Evolutionary conservation across 1,139 yeast species (phyloP), one percentile per base, ranked within the genome.

Genomic region (Candida anutae): DNA sequence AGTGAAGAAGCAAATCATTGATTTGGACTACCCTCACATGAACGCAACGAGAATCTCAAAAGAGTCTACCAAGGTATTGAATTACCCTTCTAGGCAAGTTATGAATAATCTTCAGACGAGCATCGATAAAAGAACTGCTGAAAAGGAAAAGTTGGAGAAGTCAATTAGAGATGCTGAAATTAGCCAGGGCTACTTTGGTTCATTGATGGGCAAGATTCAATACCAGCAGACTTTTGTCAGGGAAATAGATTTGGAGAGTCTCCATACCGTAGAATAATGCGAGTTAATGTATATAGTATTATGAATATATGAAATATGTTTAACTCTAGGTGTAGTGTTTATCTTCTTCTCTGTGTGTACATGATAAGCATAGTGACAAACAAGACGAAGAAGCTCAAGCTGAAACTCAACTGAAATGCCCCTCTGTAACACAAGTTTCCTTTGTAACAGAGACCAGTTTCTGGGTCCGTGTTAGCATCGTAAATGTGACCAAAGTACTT

Each of bases 81-180:
- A 72, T 43, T 77, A 69, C 46, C 97, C 97, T 5, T 72, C 85
- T 0, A 76, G 88, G 39, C 95, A 87, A 46, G 84, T 90, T 4
- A 73, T 84, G 46, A 72, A 74, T 29, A 76, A 78, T 25, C 79
- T 87, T 57, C 94, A 85, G 42, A 62, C 77, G 1, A 57, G 73
- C 27, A 66, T 84, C 27, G 94, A 83, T 39, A 68, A 70, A 41
- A 70, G 77, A 33, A 64, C 69, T 11, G 55, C 63, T n/a, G 73
- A 74, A 46, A 77, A 80, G 52, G 73, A 71, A 31, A 70, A 69
- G 36, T 55, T 74, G 28, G 69, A 73, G 46, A 62, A 53, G 24
- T 62, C 63, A 28, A 69, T 79, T 25, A 68, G 71, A 28, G 69
- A 72, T 36, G 78, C 87, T 15, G 71, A 72, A 27, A 50, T 73